Conservation (phyloP, 2,329 filamentous ascomycete species). For the Colletotrichum tofieldiae region DNA sequence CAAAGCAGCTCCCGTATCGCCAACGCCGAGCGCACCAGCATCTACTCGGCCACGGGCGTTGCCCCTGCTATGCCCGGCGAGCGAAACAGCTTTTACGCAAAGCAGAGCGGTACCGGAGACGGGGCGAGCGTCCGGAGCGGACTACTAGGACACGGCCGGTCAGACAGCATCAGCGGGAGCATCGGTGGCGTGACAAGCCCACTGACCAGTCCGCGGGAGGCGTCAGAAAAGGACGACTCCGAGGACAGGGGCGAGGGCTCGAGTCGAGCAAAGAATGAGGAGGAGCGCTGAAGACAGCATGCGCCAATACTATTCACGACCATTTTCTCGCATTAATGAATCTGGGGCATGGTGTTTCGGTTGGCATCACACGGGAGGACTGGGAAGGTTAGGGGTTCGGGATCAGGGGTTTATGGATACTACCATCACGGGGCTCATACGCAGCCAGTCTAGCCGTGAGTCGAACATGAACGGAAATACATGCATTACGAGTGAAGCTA, state of each 20-base stretch:
- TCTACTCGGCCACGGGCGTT: slow-evolving; percentile 84
- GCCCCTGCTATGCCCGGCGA: slow-evolving; percentile 79
- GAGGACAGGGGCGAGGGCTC: slow-evolving; percentile 54
- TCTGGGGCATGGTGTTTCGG: slow-evolving; percentile 11
- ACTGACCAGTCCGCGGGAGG: slow-evolving; percentile 71
- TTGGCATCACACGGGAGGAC: slow-evolving; percentile 24
- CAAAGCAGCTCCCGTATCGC: slow-evolving; percentile 57
- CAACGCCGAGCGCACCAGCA: slow-evolving; percentile 77
- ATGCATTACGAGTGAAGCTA: slow-evolving; percentile 33
- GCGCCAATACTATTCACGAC: slow-evolving; percentile 11
- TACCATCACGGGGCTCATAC: slow-evolving; percentile 21
- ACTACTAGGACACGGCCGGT: slow-evolving; percentile 80
- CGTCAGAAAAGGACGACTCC: slow-evolving; percentile 45
- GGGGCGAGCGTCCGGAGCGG: slow-evolving; percentile 86
- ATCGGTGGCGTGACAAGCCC: slow-evolving; percentile 76
- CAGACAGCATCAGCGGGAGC: slow-evolving; percentile 87
- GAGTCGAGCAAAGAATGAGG: slow-evolving; percentile 51
- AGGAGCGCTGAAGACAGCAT: slow-evolving; percentile 28
- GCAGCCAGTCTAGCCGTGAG: slow-evolving; percentile 16
- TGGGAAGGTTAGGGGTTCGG: slow-evolving; percentile 8
- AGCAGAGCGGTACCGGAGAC: slow-evolving; percentile 72
- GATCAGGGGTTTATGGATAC: slow-evolving; percentile 30
- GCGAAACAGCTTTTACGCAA: slow-evolving; percentile 85
- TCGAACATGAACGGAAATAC: slow-evolving; percentile 27
- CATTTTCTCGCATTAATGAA: slow-evolving; percentile 31